Conservation (phyloP, 805 yeast species). For the Candida methanosorbosa region DNA sequence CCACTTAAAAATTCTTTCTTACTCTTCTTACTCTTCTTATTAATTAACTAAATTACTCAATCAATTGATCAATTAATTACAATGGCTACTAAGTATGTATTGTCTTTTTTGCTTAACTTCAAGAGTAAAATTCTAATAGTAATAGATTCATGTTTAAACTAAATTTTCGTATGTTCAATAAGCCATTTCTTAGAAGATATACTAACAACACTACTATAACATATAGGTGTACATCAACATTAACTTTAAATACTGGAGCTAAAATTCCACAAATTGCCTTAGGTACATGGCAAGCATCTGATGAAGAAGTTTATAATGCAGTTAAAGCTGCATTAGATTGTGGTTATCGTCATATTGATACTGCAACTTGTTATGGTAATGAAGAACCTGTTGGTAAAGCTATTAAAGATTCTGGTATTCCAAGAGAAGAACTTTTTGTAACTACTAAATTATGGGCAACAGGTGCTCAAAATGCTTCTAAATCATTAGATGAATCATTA, state of each 20-base stretch:
- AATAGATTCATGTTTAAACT: too few species aligned
- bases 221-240: slow-evolving; percentile 4
- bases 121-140: not conserved
- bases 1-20: too few species aligned
- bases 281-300: slow-evolving; percentile 64
- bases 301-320: slow-evolving; percentile 39
- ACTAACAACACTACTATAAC: not conserved
- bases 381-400: slow-evolving; percentile 65
- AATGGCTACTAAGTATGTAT: not conserved
- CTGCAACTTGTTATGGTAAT: slow-evolving; percentile 63
- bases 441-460: slow-evolving; percentile 58
- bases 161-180: too few species aligned
- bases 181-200: too few species aligned
- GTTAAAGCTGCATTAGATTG: slow-evolving; percentile 52
- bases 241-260: slow-evolving; percentile 50
- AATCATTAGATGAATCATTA: slow-evolving; percentile 44
- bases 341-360: slow-evolving; percentile 69
- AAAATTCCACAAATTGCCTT: slow-evolving; percentile 59
- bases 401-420: slow-evolving; percentile 31
- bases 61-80: too few species aligned
- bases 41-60: too few species aligned
- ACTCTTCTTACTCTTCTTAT: too few species aligned
- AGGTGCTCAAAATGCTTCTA: slow-evolving; percentile 28
- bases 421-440: slow-evolving; percentile 45
- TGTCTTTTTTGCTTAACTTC: not conserved